Base-by-base conservation (phyloP, 768 basidiomycete species). In the Tylopilus sp. region DNA sequence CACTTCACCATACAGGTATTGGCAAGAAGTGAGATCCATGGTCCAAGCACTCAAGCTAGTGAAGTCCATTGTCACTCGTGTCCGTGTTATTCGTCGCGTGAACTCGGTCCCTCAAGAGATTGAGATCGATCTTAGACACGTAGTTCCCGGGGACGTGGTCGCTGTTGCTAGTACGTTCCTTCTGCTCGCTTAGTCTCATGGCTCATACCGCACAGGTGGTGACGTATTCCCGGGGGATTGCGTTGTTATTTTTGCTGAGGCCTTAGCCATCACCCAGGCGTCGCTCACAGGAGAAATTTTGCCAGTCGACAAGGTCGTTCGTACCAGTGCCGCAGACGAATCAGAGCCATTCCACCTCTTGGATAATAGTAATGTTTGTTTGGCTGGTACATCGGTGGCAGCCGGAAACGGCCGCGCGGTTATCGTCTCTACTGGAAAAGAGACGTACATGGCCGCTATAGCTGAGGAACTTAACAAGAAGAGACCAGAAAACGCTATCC, bases 151-250 rank as follows among this genome's bases (percentile, higher is more conserved):
- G 4, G 70, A 71, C 52, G 46, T 71, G 24, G 48, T 73, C 40
- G 38, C 58, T 47, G 47, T 71, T 25, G 63, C 72, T 13, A 70
- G 71, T 68, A 45, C 31, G 63, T 6, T 31, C 21, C 37, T 48
- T 24, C n/a, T 11, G 19, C 1, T 26, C 14, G 12, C 12, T 9
- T 34, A 17, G 13, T 30, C 14, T 45, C 26, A 21, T 28, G 41
- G 4, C 19, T 48, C 37, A 42, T 4, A 1, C 25, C 47, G 40
- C 28, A 37, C 41, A 71, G 68, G 70, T 31, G 68, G 67, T 38
- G 67, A 71, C 40, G 72, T 72, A 52, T 71, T 72, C 42, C 71
- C 71, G 19, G 71, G 72, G 21, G 71, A 72, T 26, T 72, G 67
- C 30, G 17, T 73, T 28, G 9, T 73, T n/a, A 57, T 71, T 25